A percentile compares a stretch with the other conserved stretches of the same genome.
Evolutionary conservation across 2,329 filamentous ascomycete species (phyloP).

Genomic region (Hirsutella thompsonii): DNA sequence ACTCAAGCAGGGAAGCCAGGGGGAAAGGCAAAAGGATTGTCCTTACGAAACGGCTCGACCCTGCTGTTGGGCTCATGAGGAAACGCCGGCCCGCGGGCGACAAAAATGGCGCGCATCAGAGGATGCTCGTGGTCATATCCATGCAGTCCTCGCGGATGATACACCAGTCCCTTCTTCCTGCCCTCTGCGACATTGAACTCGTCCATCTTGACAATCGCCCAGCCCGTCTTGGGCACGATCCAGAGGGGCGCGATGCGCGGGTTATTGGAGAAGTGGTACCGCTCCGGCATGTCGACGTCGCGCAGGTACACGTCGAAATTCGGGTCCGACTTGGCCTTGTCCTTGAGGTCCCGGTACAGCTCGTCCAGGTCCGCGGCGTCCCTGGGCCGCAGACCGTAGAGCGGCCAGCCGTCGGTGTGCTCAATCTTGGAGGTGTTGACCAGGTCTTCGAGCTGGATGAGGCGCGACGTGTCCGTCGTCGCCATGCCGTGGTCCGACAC

Average conservation of each 20-base stretch:
- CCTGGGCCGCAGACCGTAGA: constrained; percentile 78
- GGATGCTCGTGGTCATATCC: constrained; percentile 94
- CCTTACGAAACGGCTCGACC: constrained; percentile 72
- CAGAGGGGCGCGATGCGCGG: constrained; percentile 86
- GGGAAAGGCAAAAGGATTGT: too few species aligned
- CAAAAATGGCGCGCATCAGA: constrained; percentile 90
- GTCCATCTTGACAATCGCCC: constrained; percentile 72
- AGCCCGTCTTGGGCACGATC: constrained; percentile 86
- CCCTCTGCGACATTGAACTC: constrained; percentile 64
- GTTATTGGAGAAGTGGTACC: constrained; percentile 85
- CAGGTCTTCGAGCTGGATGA: constrained; percentile 84
- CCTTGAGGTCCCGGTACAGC: constrained; percentile 50
- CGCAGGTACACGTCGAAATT: constrained; percentile 80
- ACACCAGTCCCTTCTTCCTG: constrained; percentile 49
- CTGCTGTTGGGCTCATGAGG: constrained; percentile 72
- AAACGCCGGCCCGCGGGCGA: constrained; percentile 85
- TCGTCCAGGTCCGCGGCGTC: constrained; percentile 49
- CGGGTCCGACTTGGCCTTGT: constrained; percentile 46
- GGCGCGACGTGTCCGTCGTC: constrained; percentile 65
- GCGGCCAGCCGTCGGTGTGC: constrained; percentile 86
- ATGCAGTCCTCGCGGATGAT: constrained; percentile 75
- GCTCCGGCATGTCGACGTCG: constrained; percentile 77
- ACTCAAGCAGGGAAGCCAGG: too few species aligned
- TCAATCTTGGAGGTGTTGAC: constrained; percentile 66
- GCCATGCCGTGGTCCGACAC: constrained; percentile 99